Conservation (phyloP, 2,329 filamentous ascomycete species). For the Botrytis hyacinthi region DNA sequence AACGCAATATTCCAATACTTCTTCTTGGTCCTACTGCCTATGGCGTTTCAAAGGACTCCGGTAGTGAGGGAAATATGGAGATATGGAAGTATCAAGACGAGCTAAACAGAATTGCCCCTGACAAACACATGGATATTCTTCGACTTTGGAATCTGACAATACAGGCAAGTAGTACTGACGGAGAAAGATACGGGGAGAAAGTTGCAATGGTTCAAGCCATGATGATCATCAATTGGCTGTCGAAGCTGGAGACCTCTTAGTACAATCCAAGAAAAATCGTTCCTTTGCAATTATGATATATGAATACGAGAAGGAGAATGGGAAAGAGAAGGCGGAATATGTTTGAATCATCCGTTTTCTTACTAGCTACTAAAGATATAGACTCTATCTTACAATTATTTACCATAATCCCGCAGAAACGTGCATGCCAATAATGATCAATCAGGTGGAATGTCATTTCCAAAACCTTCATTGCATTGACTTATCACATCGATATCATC, state of each 20-base stretch:
- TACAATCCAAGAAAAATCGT: neutral
- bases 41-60: conserved; percentile 14
- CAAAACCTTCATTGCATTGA: neutral
- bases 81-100: conserved; percentile 43
- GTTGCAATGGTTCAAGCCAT: conserved; percentile 44
- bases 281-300: too few relatives aligned
- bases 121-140: conserved; percentile 43
- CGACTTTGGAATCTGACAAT: conserved; percentile 46
- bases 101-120: conserved; percentile 37
- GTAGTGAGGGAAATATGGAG: conserved; percentile 20
- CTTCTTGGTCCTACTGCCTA: conserved; percentile 43
- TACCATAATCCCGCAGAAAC: too few relatives aligned
- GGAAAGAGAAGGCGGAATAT: neutral
- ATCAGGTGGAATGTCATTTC: neutral
- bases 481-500: neutral
- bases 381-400: neutral
- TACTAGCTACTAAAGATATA: neutral
- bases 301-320: neutral
- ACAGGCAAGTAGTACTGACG: conserved; percentile 43
- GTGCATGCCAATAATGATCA: neutral
- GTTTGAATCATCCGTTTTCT: neutral
- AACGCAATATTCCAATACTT: conserved; percentile 44
- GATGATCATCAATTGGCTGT: conserved; percentile 41
- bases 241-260: conserved; percentile 37
- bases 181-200: conserved; percentile 41